These are phyloP conservation scores for Ascochyta fabae DNA, from an alignment of 2,329 filamentous ascomycete species.

Conservation along the genomic window DNA sequence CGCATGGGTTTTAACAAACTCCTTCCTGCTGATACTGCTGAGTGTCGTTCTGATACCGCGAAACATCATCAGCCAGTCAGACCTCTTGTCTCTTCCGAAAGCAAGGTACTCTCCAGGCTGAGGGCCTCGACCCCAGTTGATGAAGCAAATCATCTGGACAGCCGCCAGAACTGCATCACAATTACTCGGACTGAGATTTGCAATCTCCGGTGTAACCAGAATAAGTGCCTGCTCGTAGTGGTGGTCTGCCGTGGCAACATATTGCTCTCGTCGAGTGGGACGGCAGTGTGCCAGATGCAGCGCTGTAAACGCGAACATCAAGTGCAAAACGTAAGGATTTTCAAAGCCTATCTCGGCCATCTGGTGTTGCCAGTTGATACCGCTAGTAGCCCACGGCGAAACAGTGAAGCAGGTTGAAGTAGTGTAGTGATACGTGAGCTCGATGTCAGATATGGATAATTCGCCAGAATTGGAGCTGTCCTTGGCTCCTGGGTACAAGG, in stretches of 20 bases:
- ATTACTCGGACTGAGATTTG: constrained; percentile 25
- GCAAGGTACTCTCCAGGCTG: constrained; percentile 39
- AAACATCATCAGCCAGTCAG: constrained; percentile 43
- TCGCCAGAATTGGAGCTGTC: background rate
- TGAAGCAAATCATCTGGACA: constrained; percentile 36
- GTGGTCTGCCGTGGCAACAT: constrained; percentile 25
- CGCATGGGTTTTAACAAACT: constrained; percentile 18
- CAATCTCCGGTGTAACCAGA: constrained; percentile 28
- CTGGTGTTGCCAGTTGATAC: constrained; percentile 21
- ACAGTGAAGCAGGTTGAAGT: constrained; percentile 35
- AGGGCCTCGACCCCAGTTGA: constrained; percentile 33
- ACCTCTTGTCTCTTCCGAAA: constrained; percentile 31
- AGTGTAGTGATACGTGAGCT: constrained; percentile 37
- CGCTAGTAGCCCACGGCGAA: constrained; percentile 23
- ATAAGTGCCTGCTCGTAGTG: constrained; percentile 34
- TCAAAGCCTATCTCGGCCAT: constrained; percentile 30
- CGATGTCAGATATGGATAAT: constrained; percentile 28
- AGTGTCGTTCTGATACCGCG: constrained; percentile 36
- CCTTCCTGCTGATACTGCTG: constrained; percentile 8
- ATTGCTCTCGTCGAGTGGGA: constrained; percentile 24
- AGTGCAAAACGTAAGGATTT: constrained; percentile 27
- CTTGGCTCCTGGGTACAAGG: background rate
- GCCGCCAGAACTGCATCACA: constrained; percentile 34
- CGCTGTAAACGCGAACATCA: constrained; percentile 36
- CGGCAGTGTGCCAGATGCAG: constrained; percentile 33